These are phyloP conservation scores for Limnanthes douglasii DNA, from an alignment of 345 rosid species.

Conservation along the genomic window DNA sequence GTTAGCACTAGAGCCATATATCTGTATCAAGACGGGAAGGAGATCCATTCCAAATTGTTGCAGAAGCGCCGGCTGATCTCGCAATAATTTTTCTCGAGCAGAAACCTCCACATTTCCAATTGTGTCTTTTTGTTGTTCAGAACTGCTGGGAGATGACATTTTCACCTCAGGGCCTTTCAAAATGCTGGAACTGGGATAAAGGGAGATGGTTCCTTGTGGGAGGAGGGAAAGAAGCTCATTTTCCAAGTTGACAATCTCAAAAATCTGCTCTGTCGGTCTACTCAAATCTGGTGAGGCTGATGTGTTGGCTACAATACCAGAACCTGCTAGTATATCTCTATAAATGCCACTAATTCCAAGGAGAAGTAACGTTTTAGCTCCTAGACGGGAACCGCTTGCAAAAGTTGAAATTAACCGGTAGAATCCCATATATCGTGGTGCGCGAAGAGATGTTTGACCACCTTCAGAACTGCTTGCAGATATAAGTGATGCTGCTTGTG, in stretches of 20 bases:
- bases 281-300: slow-evolving; percentile 82
- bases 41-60: slow-evolving; percentile 95
- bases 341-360: slow-evolving; percentile 93
- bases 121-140: slow-evolving; percentile 53
- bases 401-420: slow-evolving; percentile 91
- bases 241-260: slow-evolving; percentile 96
- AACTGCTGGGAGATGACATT: slow-evolving; percentile 49
- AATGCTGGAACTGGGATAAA: slow-evolving; percentile 56
- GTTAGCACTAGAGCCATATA: slow-evolving; percentile 93
- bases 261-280: slow-evolving; percentile 97
- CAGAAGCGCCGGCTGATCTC: slow-evolving; percentile 85
- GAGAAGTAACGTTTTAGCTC: slow-evolving; percentile 84
- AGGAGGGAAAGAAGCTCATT: slow-evolving; percentile 97
- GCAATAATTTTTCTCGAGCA: slow-evolving; percentile 70
- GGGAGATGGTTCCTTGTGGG: slow-evolving; percentile 84
- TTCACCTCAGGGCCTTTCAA: slow-evolving; percentile 55
- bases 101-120: slow-evolving; percentile 47
- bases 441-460: too few species aligned
- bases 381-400: slow-evolving; percentile 94
- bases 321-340: slow-evolving; percentile 76
- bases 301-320: slow-evolving; percentile 68
- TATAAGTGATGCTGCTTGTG: too few species aligned
- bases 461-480: too few species aligned
- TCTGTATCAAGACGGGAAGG: slow-evolving; percentile 96
- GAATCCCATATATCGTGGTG: too few species aligned